A percentile compares a stretch with the other conserved stretches of the same genome.
Evolutionary conservation across 208 protist genomes (phyloP).

Genomic region (Trypanosoma lewisi): DNA sequence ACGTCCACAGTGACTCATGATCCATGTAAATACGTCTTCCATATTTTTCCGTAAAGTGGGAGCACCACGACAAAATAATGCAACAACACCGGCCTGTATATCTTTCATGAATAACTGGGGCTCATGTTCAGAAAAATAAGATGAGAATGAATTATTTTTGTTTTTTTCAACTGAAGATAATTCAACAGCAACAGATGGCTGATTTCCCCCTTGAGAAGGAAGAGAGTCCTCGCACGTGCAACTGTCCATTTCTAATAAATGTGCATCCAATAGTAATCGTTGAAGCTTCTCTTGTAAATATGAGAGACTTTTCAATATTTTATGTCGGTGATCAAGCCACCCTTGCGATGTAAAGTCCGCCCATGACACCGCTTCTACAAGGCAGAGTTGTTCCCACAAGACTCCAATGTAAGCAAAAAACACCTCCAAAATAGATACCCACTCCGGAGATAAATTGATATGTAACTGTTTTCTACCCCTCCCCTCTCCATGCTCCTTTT

Average conservation of each 20-base stretch:
- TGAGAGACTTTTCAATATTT: conserved; percentile 14
- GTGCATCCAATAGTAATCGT: conserved; percentile 21
- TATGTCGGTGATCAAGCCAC: conserved; percentile 13
- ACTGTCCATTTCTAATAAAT: conserved; percentile 11
- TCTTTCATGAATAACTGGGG: not conserved
- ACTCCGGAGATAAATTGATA: conserved; percentile 1
- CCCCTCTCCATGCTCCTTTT: not conserved
- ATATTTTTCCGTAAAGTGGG: conserved; percentile 18
- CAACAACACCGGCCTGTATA: conserved; percentile 10
- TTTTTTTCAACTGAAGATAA: not conserved
- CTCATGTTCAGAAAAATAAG: not conserved
- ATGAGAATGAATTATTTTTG: not conserved
- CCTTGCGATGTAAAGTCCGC: conserved; percentile 21
- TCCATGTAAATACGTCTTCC: conserved; percentile 25
- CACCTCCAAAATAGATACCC: conserved; percentile 13
- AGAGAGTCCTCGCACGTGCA: not conserved
- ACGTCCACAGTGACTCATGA: conserved; percentile 13
- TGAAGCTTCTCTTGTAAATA: conserved; percentile 25
- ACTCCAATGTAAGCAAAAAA: conserved; percentile 28
- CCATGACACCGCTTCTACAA: conserved; percentile 22
- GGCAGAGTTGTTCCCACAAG: conserved; percentile 30
- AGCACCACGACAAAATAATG: conserved; percentile 18
- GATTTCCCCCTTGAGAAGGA: not conserved
- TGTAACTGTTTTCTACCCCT: not conserved
- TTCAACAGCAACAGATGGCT: not conserved